These are phyloP conservation scores for Carex parvula DNA, from an alignment of 176 grass and related monocot genomes.

Conservation along the genomic window DNA sequence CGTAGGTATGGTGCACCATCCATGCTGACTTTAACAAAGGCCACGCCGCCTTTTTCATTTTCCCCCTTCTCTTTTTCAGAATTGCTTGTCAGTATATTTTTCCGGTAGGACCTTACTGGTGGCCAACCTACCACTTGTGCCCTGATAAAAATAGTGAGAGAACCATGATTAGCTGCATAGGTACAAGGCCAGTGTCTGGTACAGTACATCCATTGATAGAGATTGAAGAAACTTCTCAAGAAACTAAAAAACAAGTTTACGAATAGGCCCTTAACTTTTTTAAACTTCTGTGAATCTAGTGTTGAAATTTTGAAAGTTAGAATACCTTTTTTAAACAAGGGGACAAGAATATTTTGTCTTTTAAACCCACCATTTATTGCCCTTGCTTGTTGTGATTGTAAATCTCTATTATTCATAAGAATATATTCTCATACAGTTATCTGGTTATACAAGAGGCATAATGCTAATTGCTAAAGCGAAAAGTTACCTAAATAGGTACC, in stretches of 20 bases:
- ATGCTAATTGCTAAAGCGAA: neutral
- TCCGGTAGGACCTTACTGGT: constrained; percentile 37
- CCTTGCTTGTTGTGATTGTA: neutral
- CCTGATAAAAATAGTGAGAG: constrained; percentile 13
- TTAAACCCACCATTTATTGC: constrained; percentile 11
- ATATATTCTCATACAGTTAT: constrained; percentile 14
- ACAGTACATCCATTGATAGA: neutral
- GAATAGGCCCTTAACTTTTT: neutral
- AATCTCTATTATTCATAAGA: neutral
- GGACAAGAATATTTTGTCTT: constrained; percentile 10
- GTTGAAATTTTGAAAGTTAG: neutral
- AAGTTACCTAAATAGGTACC: constrained; percentile 5
- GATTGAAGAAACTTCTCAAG: neutral
- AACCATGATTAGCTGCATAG: neutral
- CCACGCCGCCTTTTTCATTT: constrained; percentile 25
- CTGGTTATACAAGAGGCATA: neutral
- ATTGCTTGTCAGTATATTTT: constrained; percentile 36
- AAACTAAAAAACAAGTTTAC: neutral
- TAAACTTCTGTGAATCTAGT: neutral
- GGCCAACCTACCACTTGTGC: constrained; percentile 49
- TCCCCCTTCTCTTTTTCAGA: constrained; percentile 38
- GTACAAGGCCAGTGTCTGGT: neutral
- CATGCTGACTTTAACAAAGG: constrained; percentile 46
- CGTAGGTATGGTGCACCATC: constrained; percentile 42
- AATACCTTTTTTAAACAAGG: constrained; percentile 13